These are phyloP conservation scores for Strigomonas oncopelti DNA, from an alignment of 208 protist genomes.

Conservation along the genomic window DNA sequence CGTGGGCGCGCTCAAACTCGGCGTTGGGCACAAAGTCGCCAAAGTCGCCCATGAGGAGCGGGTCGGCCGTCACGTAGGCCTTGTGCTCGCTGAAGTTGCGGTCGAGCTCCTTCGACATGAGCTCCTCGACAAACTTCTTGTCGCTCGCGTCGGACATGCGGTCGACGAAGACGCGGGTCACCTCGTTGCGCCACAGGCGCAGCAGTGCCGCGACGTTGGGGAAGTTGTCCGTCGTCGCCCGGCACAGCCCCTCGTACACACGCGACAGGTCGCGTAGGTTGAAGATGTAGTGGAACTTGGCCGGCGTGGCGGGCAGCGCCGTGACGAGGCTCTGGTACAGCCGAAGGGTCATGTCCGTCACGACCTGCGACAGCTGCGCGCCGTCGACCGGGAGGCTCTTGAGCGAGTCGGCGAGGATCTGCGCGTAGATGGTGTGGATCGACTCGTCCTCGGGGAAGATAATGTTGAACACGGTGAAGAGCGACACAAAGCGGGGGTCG, in stretches of 20 bases:
- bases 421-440: slow-evolving; percentile 95
- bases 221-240: slow-evolving; percentile 92
- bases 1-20: slow-evolving; percentile 64
- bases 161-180: slow-evolving; percentile 96
- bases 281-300: slow-evolving; percentile 99
- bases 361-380: slow-evolving; percentile 37
- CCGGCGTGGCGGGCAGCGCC: slow-evolving; percentile 94
- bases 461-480: slow-evolving; percentile 98
- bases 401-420: slow-evolving; percentile 92
- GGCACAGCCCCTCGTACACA: slow-evolving; percentile 97
- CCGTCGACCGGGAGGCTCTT: slow-evolving; percentile 44
- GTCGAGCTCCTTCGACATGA: slow-evolving; percentile 79
- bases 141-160: slow-evolving; percentile 94
- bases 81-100: slow-evolving; percentile 61
- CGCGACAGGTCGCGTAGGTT: slow-evolving; percentile 98
- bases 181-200: slow-evolving; percentile 98
- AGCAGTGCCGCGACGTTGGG: slow-evolving; percentile 55
- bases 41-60: slow-evolving; percentile 97
- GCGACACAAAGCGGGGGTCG: slow-evolving; percentile 97
- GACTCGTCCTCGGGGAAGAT: slow-evolving; percentile 95
- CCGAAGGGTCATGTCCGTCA: slow-evolving; percentile 92
- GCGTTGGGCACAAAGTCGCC: slow-evolving; percentile 84
- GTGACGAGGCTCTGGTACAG: slow-evolving; percentile 91
- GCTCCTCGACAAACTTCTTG: slow-evolving; percentile 78
- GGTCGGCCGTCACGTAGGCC: slow-evolving; percentile 75